These are phyloP conservation scores for Pleurotus salmoneostramineus DNA, from an alignment of 768 basidiomycete genomes.

Conservation along the genomic window DNA sequence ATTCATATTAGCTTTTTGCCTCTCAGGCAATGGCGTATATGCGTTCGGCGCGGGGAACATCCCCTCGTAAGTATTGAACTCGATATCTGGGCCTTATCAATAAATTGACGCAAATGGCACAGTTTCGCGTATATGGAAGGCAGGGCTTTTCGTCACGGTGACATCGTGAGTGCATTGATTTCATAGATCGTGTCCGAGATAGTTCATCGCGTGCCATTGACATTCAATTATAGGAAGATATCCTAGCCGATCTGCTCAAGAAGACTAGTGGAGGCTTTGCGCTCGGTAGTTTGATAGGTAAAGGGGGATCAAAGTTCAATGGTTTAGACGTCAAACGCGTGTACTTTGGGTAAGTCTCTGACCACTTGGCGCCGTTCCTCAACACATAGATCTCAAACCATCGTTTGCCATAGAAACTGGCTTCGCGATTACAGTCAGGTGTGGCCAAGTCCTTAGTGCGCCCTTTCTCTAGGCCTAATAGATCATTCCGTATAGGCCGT, in stretches of 20 bases:
- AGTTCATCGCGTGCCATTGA: constrained; percentile 11
- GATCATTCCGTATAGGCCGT: constrained; percentile 51
- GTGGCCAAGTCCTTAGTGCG: too few species aligned
- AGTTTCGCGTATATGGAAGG: constrained; percentile 87
- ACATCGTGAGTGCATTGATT: constrained; percentile 54
- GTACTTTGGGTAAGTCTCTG: constrained; percentile 66
- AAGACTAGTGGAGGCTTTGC: constrained; percentile 53
- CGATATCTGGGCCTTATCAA: not conserved
- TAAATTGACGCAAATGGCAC: constrained; percentile 11
- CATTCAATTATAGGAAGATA: constrained; percentile 55
- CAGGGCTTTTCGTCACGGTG: constrained; percentile 83
- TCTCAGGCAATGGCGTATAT: constrained; percentile 55
- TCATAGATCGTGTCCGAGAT: constrained; percentile 14
- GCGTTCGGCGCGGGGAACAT: constrained; percentile 89
- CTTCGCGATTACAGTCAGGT: constrained; percentile 85
- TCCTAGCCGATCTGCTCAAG: constrained; percentile 58
- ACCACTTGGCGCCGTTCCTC: not conserved
- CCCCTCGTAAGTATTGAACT: constrained; percentile 29
- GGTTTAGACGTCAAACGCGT: constrained; percentile 82
- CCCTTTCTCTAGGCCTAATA: not conserved
- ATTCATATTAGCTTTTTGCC: constrained; percentile 50
- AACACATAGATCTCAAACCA: constrained; percentile 1
- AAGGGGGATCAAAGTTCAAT: constrained; percentile 66
- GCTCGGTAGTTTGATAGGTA: constrained; percentile 50
- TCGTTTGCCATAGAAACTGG: constrained; percentile 59